phyloP scores from a whole-genome alignment of 2,329 filamentous ascomycete species.

The Aspergillus neoniger region DNA sequence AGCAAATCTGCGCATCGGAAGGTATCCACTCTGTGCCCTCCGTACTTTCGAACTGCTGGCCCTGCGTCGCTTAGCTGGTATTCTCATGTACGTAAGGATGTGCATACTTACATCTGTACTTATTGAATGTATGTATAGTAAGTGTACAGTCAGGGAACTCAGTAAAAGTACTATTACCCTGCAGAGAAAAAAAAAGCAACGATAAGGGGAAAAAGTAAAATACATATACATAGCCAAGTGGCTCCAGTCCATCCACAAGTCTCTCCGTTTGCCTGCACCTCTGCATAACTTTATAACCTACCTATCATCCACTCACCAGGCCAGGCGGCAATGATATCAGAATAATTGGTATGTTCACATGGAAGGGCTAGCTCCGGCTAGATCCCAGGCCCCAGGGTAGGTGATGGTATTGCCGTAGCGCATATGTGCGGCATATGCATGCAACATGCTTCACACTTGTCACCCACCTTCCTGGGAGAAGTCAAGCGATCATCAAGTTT shows the following conservation, averaged over 20 bases:
- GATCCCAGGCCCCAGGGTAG: background rate
- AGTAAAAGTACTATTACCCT: background rate
- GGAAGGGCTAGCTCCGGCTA: background rate
- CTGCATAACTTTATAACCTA: background rate
- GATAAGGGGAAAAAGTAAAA: background rate
- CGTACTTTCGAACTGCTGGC: constrained; percentile 1
- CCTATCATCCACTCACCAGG: constrained; percentile 5
- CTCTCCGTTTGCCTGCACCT: constrained; percentile 12
- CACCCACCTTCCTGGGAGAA: background rate
- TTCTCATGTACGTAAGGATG: background rate
- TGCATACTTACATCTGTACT: background rate
- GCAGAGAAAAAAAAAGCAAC: background rate
- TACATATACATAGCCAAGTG: too few relatives aligned
- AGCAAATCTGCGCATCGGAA: background rate
- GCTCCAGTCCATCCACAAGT: constrained; percentile 13
- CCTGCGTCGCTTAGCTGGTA: background rate
- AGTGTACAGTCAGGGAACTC: constrained; percentile 4
- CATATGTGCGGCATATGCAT: constrained; percentile 14
- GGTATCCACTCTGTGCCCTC: background rate
- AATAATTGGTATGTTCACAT: background rate
- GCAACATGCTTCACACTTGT: constrained; percentile 10
- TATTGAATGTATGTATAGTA: background rate
- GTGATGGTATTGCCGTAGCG: constrained; percentile 8
- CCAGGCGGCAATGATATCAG: background rate
- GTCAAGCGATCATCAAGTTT: constrained; percentile 13